A percentile compares a stretch with the other conserved stretches of the same genome.
phyloP scores from a whole-genome alignment of 2,329 filamentous ascomycete genomes.

The Cephalotrichum gorgonifer region DNA sequence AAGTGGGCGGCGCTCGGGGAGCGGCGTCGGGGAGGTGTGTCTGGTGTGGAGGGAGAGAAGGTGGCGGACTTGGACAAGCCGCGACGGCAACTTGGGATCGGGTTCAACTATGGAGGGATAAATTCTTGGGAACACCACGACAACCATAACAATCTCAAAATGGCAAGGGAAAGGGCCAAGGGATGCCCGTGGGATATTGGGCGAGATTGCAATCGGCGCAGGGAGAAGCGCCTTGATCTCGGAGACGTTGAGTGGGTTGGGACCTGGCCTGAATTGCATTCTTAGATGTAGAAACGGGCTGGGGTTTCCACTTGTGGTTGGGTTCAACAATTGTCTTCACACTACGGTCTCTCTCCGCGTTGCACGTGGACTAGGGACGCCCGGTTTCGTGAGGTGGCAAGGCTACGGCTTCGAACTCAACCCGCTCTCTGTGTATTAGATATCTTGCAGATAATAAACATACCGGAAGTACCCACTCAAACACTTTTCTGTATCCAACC shows the following conservation, averaged over 20 bases:
- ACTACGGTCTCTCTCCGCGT: conserved; percentile 3
- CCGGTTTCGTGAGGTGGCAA: background rate
- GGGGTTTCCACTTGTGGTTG: conserved; percentile 42
- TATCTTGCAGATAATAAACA: conserved; percentile 29
- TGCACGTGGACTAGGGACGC: background rate
- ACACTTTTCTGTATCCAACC: conserved; percentile 8
- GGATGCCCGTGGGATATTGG: conserved; percentile 47
- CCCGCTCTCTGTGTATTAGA: conserved; percentile 56
- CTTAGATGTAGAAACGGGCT: conserved; percentile 13
- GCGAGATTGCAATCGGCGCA: conserved; percentile 52
- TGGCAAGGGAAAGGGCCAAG: conserved; percentile 35
- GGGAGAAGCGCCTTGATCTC: conserved; percentile 55
- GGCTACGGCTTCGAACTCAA: conserved; percentile 17
- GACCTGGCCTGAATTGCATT: conserved; percentile 62
- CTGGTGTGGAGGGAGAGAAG: conserved; percentile 35
- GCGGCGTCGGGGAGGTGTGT: conserved; percentile 59
- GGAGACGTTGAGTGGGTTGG: conserved; percentile 91
- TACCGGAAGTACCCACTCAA: conserved; percentile 60
- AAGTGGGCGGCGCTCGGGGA: conserved; percentile 88
- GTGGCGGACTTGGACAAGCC: conserved; percentile 34
- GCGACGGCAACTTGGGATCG: conserved; percentile 37
- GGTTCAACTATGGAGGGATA: conserved; percentile 32
- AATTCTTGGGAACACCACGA: conserved; percentile 38
- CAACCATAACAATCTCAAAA: conserved; percentile 21
- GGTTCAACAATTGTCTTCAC: too few relatives aligned